Evolutionary conservation across 805 yeast species (phyloP).

Genomic region (Schwanniomyces pseudopolymorphus): DNA sequence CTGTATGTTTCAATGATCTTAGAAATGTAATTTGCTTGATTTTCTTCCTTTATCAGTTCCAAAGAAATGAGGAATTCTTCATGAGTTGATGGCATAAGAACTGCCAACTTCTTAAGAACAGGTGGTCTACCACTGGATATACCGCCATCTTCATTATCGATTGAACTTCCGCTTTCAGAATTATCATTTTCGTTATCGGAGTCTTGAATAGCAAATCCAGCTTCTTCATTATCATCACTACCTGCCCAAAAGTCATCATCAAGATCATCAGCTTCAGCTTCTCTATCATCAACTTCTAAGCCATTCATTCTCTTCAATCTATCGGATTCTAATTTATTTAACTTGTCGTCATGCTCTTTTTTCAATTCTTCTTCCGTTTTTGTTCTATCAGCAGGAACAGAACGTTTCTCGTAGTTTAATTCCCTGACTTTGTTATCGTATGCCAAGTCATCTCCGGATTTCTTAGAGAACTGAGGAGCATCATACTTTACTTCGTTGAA

Average conservation of each 20-base stretch:
- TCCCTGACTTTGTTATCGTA: constrained; percentile 70
- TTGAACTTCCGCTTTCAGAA: constrained; percentile 24
- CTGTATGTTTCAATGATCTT: constrained; percentile 61
- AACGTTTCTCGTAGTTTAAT: constrained; percentile 67
- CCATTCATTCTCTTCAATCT: constrained; percentile 77
- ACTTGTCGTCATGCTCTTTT: constrained; percentile 58
- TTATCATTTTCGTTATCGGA: constrained; percentile 35
- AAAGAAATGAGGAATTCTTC: constrained; percentile 33
- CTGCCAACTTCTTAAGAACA: constrained; percentile 4
- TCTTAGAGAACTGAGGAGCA: constrained; percentile 23
- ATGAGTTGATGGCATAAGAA: constrained; percentile 30
- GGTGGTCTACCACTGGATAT: constrained; percentile 13
- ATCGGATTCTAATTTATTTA: constrained; percentile 63
- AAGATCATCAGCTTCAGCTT: constrained; percentile 67
- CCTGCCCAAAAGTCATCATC: constrained; percentile 68
- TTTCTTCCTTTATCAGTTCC: constrained; percentile 31
- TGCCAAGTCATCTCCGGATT: constrained; percentile 43
- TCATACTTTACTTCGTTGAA: constrained; percentile 26
- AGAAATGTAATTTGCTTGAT: constrained; percentile 50
- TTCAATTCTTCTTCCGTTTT: constrained; percentile 72
- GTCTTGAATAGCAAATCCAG: constrained; percentile 35
- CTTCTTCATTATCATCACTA: constrained; percentile 46
- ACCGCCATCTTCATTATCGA: constrained; percentile 21
- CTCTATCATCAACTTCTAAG: constrained; percentile 44
- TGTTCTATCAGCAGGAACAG: constrained; percentile 80